Percentiles rank a stretch among this genome's conserved stretches.
These are phyloP conservation scores for Picea glauca DNA, from an alignment of 75 land plant species.

Conservation along the genomic window DNA sequence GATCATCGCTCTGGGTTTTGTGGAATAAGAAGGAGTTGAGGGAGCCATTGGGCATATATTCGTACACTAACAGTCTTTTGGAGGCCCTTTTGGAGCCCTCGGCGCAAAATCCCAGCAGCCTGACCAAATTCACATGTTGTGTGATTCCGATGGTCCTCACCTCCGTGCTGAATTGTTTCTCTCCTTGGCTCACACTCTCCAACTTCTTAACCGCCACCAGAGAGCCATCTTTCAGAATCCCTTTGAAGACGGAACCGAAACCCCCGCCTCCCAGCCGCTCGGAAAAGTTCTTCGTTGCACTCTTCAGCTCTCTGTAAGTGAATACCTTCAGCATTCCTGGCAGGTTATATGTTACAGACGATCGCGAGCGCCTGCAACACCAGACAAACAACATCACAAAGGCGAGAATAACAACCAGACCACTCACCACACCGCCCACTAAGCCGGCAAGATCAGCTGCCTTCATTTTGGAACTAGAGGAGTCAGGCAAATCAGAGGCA, in stretches of 20 bases:
- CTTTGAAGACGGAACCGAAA: conserved; percentile 17
- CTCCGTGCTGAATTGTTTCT: conserved; percentile 27
- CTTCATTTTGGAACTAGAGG: not conserved
- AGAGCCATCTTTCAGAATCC: conserved; percentile 7
- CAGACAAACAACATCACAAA: too few relatives aligned
- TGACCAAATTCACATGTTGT: conserved; percentile 28
- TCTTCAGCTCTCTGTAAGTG: conserved; percentile 14
- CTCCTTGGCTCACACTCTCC: conserved; percentile 4
- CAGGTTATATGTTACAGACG: not conserved
- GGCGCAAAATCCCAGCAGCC: conserved; percentile 29
- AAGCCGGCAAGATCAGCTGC: too few relatives aligned
- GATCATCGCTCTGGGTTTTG: not conserved
- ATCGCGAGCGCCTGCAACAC: too few relatives aligned
- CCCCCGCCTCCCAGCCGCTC: conserved; percentile 21
- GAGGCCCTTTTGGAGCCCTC: not conserved
- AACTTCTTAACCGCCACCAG: conserved; percentile 19
- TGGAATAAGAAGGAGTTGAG: conserved; percentile 20
- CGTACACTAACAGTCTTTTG: conserved; percentile 23
- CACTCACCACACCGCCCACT: too few relatives aligned
- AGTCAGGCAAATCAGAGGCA: not conserved
- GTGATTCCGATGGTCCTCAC: conserved; percentile 31
- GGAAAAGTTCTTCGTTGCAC: conserved; percentile 14
- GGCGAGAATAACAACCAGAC: too few relatives aligned
- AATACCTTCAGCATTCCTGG: conserved; percentile 24
- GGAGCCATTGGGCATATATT: conserved; percentile 19